These are phyloP conservation scores for Entophlyctis luteolus DNA, from an alignment of 192 early-diverging fungal genomes.

Conservation along the genomic window DNA sequence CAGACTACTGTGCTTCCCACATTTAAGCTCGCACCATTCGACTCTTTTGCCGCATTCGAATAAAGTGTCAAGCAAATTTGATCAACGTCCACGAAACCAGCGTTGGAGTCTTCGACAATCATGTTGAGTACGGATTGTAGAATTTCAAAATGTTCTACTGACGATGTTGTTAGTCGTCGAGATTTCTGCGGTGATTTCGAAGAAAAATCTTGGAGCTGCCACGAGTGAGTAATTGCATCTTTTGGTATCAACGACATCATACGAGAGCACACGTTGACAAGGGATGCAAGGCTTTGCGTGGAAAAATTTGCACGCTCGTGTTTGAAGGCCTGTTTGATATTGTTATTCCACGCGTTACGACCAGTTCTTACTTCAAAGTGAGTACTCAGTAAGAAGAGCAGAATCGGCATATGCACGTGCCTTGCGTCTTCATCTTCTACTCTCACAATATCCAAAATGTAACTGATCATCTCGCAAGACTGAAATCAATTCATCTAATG, in stretches of 20 bases:
- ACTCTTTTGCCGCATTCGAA: too few species aligned
- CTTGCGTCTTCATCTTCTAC: slow-evolving; percentile 78
- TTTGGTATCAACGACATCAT: slow-evolving; percentile 37
- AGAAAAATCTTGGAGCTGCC: neutral
- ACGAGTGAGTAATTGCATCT: neutral
- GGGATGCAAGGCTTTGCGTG: slow-evolving; percentile 19
- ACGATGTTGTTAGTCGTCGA: too few species aligned
- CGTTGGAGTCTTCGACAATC: too few species aligned
- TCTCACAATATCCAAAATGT: slow-evolving; percentile 70
- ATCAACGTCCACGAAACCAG: too few species aligned
- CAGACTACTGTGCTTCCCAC: too few species aligned
- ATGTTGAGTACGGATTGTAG: too few species aligned
- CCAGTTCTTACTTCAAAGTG: slow-evolving; percentile 7
- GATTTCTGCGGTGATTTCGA: neutral
- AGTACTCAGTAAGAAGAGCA: slow-evolving; percentile 55
- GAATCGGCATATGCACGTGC: slow-evolving; percentile 77
- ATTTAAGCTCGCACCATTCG: too few species aligned
- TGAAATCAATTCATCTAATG: too few species aligned
- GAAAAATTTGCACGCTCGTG: too few species aligned
- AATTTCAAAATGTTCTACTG: too few species aligned
- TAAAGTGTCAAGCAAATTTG: too few species aligned
- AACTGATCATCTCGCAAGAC: slow-evolving; percentile 61
- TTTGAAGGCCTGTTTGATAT: too few species aligned
- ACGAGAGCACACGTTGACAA: slow-evolving; percentile 27
- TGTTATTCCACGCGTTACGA: slow-evolving; percentile 8